Base-by-base conservation (phyloP, 495 filamentous ascomycete species). In the Neurospora sp. region DNA sequence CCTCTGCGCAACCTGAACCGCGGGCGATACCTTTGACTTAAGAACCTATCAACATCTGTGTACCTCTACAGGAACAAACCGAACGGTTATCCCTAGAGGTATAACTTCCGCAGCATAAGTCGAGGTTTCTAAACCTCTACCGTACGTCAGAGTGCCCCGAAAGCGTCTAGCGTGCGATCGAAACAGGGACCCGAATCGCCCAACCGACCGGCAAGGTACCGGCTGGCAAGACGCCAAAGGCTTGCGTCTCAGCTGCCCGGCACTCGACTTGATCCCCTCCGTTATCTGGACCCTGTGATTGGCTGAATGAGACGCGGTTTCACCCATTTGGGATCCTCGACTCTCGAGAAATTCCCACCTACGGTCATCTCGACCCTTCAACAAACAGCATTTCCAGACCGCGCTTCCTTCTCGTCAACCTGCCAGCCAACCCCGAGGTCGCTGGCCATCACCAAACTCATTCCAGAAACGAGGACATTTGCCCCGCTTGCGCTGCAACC, bases 291-390 rank as follows among this genome's bases (percentile, higher is more conserved):
- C 10, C 22, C 68, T 76, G 46, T 81, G 75, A 81, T 81, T 81
- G 78, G 80, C 71, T 68, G 70, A 68, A 37, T 72, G 61, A 39
- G 44, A 77, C 80, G 78, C 80, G 78, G 74, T 78, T 75, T 80
- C 73, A 70, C 73, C 74, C 75, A 74, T 77, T 81, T 80, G 72
- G 75, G 78, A 76, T 71, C 73, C 71, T 74, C 77, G 74, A 65
- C 78, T 73, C 71, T 78, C 38, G 71, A 77, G 78, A 80, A 80
- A 77, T 78, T 80, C 79, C 71, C 75, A 79, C 74, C 74, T 76
- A 69, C 65, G 70, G 42, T 65, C 72, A 77, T 77, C 73, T 70
- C 39, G 68, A 77, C 76, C 74, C 76, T 76, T 77, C 78, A 71
- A 73, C 74, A 77, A 80, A 74, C 75, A 71, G 68, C 70, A 69